phyloP scores from a whole-genome alignment of 768 basidiomycete genomes.

The Boletus subcaerulescens region DNA sequence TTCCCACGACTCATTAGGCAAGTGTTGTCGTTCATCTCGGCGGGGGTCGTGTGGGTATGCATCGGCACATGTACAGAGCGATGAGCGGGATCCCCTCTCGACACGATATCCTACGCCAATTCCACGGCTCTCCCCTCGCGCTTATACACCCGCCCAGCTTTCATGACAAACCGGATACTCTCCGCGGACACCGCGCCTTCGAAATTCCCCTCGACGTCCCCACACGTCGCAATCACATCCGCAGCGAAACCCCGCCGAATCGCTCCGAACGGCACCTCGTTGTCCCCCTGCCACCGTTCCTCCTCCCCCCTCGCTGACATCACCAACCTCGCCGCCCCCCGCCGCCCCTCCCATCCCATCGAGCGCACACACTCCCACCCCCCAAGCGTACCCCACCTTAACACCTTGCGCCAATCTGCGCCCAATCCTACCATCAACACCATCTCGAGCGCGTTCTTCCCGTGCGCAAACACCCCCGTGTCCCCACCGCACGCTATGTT shows the following conservation, averaged over 20 bases:
- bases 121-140: slow-evolving; percentile 27
- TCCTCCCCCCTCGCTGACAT: slow-evolving; percentile 4
- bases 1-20: slow-evolving; percentile 26
- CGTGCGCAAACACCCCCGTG: too few relatives aligned
- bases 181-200: slow-evolving; percentile 44
- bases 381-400: too few relatives aligned
- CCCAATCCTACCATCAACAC: too few relatives aligned
- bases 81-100: too few relatives aligned
- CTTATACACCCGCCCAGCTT: slow-evolving; percentile 49
- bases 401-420: too few relatives aligned
- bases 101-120: not conserved
- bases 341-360: slow-evolving; percentile 43
- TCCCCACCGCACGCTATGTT: too few relatives aligned
- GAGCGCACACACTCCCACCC: slow-evolving; percentile 57
- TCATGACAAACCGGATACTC: slow-evolving; percentile 56
- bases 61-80: too few relatives aligned
- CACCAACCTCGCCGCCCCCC: slow-evolving; percentile 15
- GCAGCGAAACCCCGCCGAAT: slow-evolving; percentile 55
- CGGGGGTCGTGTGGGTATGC: too few relatives aligned
- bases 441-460: too few relatives aligned
- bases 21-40: slow-evolving; percentile 19
- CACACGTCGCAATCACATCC: slow-evolving; percentile 40
- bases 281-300: slow-evolving; percentile 38
- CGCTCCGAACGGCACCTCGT: slow-evolving; percentile 45
- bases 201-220: slow-evolving; percentile 40